Conservation (phyloP, 768 basidiomycete genomes). For the Trametes elegans region DNA sequence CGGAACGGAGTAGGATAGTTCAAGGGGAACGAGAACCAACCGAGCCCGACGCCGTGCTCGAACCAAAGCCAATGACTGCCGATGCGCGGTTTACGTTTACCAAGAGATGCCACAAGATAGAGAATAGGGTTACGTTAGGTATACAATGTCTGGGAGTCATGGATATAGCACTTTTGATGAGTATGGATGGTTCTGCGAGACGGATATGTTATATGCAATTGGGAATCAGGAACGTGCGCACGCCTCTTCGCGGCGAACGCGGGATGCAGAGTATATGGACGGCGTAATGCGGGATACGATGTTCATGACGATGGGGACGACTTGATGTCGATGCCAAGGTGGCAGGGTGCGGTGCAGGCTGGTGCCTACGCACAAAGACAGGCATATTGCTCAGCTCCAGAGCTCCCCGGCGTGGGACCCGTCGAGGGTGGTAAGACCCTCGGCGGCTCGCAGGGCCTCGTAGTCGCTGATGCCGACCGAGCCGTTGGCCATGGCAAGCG, state of each 20-base stretch:
- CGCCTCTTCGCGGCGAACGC: constrained; percentile 2
- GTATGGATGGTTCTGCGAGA: background rate
- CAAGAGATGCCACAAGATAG: constrained; percentile 6
- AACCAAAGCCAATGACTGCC: background rate
- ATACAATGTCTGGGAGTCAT: constrained; percentile 13
- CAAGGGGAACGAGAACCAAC: background rate
- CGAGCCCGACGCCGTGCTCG: background rate
- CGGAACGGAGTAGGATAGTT: background rate
- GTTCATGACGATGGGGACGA: background rate
- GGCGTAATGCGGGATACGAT: background rate
- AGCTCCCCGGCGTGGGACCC: constrained; percentile 55
- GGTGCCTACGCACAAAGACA: background rate
- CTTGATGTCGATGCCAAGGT: background rate
- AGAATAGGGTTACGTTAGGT: constrained; percentile 10
- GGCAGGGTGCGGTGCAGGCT: background rate
- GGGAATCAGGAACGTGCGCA: constrained; percentile 4
- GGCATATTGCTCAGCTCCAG: constrained; percentile 45
- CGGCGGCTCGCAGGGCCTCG: constrained; percentile 41
- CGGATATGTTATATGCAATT: constrained; percentile 1
- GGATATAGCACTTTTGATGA: constrained; percentile 20
- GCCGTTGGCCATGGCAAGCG: constrained; percentile 61
- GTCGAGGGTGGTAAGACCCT: constrained; percentile 34
- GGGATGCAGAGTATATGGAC: background rate
- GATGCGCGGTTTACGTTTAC: constrained; percentile 10
- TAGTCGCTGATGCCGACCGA: constrained; percentile 62